Evolutionary conservation across 768 basidiomycete species (phyloP), one percentile per base, ranked within the genome.

Genomic region (Kwoniella heveanensis): DNA sequence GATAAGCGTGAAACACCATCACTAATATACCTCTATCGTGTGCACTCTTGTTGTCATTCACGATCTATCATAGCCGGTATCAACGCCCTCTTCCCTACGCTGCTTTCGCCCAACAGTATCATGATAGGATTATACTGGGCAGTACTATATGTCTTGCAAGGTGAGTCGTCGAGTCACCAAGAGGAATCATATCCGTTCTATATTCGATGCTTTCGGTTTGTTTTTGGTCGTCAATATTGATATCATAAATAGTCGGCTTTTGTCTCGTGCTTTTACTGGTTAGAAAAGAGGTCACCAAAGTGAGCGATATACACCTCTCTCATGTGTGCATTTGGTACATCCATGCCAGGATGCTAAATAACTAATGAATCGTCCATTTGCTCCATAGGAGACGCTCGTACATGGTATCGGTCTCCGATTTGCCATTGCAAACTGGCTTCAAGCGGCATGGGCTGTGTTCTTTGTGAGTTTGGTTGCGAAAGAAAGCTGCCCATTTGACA

Each of bases 321-420:
- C 30, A 19, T n/a, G n/a, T n/a, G n/a, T n/a, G n/a, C n/a, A n/a
- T n/a, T n/a, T n/a, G n/a, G n/a, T n/a, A n/a, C n/a, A n/a, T n/a
- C n/a, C n/a, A n/a, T n/a, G n/a, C n/a, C n/a, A n/a, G n/a, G n/a
- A n/a, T n/a, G n/a, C n/a, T n/a, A n/a, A n/a, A n/a, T n/a, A n/a
- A n/a, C n/a, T n/a, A n/a, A n/a, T n/a, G n/a, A n/a, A n/a, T n/a
- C n/a, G n/a, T n/a, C n/a, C 32, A 13, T 32, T 32, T 13, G 5
- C 5, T 6, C 32, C 5, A 2, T 67, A 89, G 88, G 84, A 81
- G 58, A 85, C 90, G 0, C 77, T 92, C 2, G 84, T 88, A 1
- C 87, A 90, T 72, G 92, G 87, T 10, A 89, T 92, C n/a, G 93
- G 91, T 0, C 72, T 88, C 2, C 84, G 87, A 6, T 84, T 94